Base-by-base conservation (phyloP, 352 stramenopile genomes). In the Globisporangium cystogenes region DNA sequence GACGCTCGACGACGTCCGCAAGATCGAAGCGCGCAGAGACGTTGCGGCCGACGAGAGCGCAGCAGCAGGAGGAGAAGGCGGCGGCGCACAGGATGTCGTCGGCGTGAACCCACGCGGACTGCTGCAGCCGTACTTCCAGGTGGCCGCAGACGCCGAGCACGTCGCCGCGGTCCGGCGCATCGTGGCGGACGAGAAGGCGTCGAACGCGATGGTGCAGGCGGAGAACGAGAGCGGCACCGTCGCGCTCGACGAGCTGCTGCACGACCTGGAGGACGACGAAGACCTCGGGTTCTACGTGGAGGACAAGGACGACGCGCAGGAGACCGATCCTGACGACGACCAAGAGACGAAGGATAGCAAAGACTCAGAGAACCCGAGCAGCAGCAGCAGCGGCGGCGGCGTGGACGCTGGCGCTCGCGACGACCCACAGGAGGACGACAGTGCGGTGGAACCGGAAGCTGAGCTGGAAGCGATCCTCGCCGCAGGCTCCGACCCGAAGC, bases 71-170 rank as follows among this genome's bases (percentile, higher is more conserved):
- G n/a, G 46, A 6, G 33, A 62, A 16, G 44, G 27, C 4, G 21
- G 45, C 7, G 33, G 31, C 20, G 47, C 50, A 7, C 39, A 70
- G 21, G 69, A 76, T 39, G 62, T 62, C 1, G 76, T 90, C 0
- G 80, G 80, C 1, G 55, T 67, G 44, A 91, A 90, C 53, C 76
- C 76, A 6, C 54, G 57, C 4, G 58, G 59, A 5, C 51, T 90
- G n/a, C 55, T 93, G 11, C 59, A 77, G 48, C 80, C 79, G 4
- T 93, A 93, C 57, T 74, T 87, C 59, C 62, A 86, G 44, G 75
- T 81, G 15, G 76, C 83, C 7, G 62, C 58, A 3, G 78, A 90
- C 54, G 40, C 64, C 15, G 70, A 80, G 33, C 70, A 72, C 31
- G 46, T 93, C 20, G 63, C 62, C n/a, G 74, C 69, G 0, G 72